Base-by-base conservation (phyloP, 345 rosid species). In the Acer saccharum region DNA sequence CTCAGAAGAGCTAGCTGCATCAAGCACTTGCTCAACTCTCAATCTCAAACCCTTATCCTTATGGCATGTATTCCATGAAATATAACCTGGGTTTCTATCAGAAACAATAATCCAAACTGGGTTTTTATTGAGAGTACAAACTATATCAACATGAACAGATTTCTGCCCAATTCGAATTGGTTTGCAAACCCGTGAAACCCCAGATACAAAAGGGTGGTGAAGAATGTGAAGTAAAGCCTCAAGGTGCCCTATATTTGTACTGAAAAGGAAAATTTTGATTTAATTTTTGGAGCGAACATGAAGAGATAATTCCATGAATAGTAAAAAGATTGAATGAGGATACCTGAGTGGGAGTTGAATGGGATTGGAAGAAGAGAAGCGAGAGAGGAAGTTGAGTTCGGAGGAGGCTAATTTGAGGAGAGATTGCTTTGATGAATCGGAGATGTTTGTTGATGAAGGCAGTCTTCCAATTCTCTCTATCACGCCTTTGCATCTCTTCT, bases 41-140 rank as follows among this genome's bases (percentile, higher is more conserved):
- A 71, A 81, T 66, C 65, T 90, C n/a, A 92, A 85, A 25, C 94
- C 97, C 81, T 87, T 90, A 39, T 55, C 71, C 48, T 83, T 85
- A 29, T 78, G 71, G 43, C 78, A 69, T 44, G 72, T 81, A 46
- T 57, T 29, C 99, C 99, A 94, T 4, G 82, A 76, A 62, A 96
- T 77, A 78, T 90, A 90, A 13, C 23, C 84, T 2, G 97, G 97
- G 79, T 96, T 96, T 84, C 98, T 84, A 72, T 94, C 94, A 0
- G 99, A 94, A 23, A 94, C 98, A 20, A 94, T 75, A 44, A 94
- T 79, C 99, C 99, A 96, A 1, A 85, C 95, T 0, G 99, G 95
- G 63, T 16, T 78, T 71, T 43, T 90, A 57, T 85, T 81, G 46
- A 93, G 84, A 58, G 84, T 89, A 64, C 99, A 93, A 0, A 93